These are phyloP conservation scores for Fusarium miscanthi DNA, from an alignment of 2,329 filamentous ascomycete genomes.

Conservation along the genomic window DNA sequence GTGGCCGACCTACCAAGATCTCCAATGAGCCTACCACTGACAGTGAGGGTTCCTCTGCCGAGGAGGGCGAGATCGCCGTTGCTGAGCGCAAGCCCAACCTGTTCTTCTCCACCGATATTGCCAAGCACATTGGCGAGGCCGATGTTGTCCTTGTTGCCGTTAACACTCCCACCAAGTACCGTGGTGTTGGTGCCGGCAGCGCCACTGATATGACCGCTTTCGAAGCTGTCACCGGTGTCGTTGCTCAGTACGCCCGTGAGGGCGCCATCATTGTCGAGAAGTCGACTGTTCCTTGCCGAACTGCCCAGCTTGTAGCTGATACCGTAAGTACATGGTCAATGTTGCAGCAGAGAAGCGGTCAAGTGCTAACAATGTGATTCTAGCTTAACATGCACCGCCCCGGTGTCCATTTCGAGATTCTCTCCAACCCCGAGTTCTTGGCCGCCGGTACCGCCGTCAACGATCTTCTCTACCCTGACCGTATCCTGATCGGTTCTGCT, in stretches of 20 bases:
- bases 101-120: conserved; percentile 77
- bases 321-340: conserved; percentile 62
- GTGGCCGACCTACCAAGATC: conserved; percentile 59
- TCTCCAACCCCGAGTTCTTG: conserved; percentile 85
- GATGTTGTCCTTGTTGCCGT: conserved; percentile 81
- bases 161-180: conserved; percentile 81
- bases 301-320: conserved; percentile 74
- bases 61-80: conserved; percentile 50
- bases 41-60: conserved; percentile 47
- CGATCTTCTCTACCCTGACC: conserved; percentile 76
- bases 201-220: conserved; percentile 80
- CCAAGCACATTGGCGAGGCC: conserved; percentile 70
- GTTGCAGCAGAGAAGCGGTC: background rate
- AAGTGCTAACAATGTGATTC: conserved; percentile 1
- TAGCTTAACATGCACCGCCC: conserved; percentile 70
- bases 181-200: conserved; percentile 74
- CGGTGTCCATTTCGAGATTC: conserved; percentile 75
- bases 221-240: conserved; percentile 74
- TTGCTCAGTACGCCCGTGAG: conserved; percentile 72
- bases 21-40: conserved; percentile 51
- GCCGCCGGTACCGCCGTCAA: conserved; percentile 80
- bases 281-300: conserved; percentile 81
- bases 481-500: conserved; percentile 79
- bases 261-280: conserved; percentile 85
- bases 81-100: conserved; percentile 70